Conservation (phyloP, 2,329 filamentous ascomycete species). For the Penicillium sp. region DNA sequence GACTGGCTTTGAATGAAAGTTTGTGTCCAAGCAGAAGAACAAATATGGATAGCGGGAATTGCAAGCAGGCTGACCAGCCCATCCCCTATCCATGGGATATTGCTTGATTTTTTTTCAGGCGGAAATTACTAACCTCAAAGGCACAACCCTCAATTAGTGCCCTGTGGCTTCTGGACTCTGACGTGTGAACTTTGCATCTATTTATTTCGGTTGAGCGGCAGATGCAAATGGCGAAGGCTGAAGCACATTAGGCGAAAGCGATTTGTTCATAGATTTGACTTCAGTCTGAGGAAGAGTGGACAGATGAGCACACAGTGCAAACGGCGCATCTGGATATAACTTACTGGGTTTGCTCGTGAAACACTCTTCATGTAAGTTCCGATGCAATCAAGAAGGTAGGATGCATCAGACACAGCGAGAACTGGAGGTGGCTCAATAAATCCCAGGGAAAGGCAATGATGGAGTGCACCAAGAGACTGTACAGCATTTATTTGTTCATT, state of each 20-base stretch:
- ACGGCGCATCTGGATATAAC: background rate
- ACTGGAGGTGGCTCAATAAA: background rate
- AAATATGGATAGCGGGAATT: too few relatives aligned
- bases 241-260: background rate
- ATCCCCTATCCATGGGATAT: too few relatives aligned
- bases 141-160: too few relatives aligned
- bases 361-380: constrained; percentile 1
- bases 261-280: background rate
- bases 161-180: too few relatives aligned
- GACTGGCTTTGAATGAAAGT: too few relatives aligned
- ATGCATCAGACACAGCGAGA: constrained; percentile 2
- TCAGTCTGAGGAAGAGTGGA: background rate
- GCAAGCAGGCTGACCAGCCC: too few relatives aligned
- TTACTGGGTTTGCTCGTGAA: background rate
- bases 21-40: too few relatives aligned
- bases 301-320: background rate
- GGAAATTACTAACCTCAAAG: too few relatives aligned
- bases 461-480: constrained; percentile 1
- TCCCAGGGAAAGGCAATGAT: constrained; percentile 3
- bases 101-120: too few relatives aligned
- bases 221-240: background rate
- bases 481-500: background rate
- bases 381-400: constrained; percentile 3
- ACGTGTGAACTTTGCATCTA: too few relatives aligned
- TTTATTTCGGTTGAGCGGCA: too few relatives aligned